Evolutionary conservation across 2,329 filamentous ascomycete genomes (phyloP).

Genomic region (Epichloe aotearoae): DNA sequence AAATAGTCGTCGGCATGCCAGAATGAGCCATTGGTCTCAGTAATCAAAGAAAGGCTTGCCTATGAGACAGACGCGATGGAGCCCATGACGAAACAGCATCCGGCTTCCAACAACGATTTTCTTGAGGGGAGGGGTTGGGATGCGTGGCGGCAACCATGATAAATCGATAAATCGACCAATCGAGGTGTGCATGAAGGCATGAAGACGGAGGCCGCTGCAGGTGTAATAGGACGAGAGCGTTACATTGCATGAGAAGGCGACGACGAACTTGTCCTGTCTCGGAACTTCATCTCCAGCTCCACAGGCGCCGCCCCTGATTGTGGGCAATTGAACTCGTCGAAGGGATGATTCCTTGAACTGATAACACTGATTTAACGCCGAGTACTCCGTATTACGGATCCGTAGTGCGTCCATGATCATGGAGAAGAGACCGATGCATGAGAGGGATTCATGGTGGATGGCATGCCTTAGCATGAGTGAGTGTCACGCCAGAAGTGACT

Average conservation of each 20-base stretch:
- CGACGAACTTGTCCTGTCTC: slow-evolving; percentile 5
- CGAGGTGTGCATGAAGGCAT: background rate
- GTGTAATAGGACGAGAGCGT: slow-evolving; percentile 2
- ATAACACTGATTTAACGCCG: too few species aligned
- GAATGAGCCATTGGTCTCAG: background rate
- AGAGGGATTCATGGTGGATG: too few species aligned
- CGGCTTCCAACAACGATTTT: background rate
- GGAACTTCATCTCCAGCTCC: slow-evolving; percentile 4
- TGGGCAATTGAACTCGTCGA: background rate
- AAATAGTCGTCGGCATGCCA: background rate
- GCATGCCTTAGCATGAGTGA: too few species aligned
- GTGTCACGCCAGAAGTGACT: too few species aligned
- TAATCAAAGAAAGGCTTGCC: background rate
- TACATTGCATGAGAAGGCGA: slow-evolving; percentile 1
- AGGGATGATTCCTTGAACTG: background rate
- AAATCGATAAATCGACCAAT: background rate
- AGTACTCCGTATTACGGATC: background rate
- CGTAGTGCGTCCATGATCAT: background rate
- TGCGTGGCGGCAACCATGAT: background rate
- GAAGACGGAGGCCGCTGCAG: background rate
- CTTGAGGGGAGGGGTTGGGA: background rate
- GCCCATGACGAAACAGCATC: background rate
- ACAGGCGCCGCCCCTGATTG: slow-evolving; percentile 1
- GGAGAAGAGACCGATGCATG: background rate
- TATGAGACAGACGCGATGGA: background rate